Evolutionary conservation across 495 filamentous ascomycete species (phyloP), one percentile per base, ranked within the genome.

Genomic region (Aspergillus baeticus): DNA sequence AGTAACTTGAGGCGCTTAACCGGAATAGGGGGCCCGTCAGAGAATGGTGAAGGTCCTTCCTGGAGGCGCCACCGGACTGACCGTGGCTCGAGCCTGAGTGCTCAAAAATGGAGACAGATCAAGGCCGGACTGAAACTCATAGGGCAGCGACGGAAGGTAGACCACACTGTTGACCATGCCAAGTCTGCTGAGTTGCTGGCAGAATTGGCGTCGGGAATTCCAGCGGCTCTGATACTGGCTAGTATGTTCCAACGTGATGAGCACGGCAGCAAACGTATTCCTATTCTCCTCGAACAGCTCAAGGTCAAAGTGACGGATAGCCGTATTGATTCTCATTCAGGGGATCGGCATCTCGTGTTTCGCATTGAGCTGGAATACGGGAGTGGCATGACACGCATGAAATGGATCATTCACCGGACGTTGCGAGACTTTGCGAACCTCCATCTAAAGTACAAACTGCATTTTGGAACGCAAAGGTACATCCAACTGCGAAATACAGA

Each of bases 241-340:
- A 96, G 91, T 62, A 96, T 96, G 87, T 93, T 96, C 63, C 94
- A 99, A 70, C 81, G 94, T 35, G 94, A 99, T 59, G 94, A 99
- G 69, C 89, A 96, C 59, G 91, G 92, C 37, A 94, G 96, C 73
- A 94, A 88, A 66, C 83, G 92, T 31, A 96, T 98, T 42, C 94
- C 94, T 1, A 89, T 99, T 46, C 80, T 99, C 6, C 80, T 99
- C 2, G 94, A 99, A 67, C 94, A 99, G 72, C 79, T 99, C 46
- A 96, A 96, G 65, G 80, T 99, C 46, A 83, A 84, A 14, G 87
- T 99, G 37, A 85, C 82, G 11, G 90, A 96, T 62, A 95, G 89
- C 63, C 82, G 82, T n/a, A 79, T 83, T 36, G 81, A 80, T 53
- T 76, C 75, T 14, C 70, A 81, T 39, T 74, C 84, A 17, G 87